Evolutionary conservation across 2,329 filamentous ascomycete genomes (phyloP).

Genomic region (Nemania abortiva): DNA sequence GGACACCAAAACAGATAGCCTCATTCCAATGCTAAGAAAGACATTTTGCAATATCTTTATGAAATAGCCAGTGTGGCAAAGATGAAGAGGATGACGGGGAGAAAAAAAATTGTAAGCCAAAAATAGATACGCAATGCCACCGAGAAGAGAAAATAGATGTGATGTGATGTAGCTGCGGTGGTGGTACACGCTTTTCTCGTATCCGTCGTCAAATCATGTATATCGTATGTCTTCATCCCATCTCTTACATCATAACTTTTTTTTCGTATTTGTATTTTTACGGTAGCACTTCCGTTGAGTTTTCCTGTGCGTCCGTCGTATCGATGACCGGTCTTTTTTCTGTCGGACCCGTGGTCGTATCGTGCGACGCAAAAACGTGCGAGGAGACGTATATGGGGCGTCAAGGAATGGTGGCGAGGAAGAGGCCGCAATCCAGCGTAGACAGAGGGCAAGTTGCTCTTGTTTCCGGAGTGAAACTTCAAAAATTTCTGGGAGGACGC

Average conservation of each 20-base stretch:
- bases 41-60: not conserved
- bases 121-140: not conserved
- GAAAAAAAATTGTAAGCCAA: not conserved
- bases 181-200: conserved; percentile 29
- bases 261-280: not conserved
- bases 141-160: not conserved
- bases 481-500: not conserved
- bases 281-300: conserved; percentile 5
- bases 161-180: not conserved
- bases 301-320: not conserved
- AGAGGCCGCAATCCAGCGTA: no score
- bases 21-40: not conserved
- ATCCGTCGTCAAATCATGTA: conserved; percentile 12
- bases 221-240: conserved; percentile 9
- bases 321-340: not conserved
- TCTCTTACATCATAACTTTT: not conserved
- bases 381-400: not conserved
- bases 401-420: not conserved
- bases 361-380: not conserved
- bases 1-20: not conserved
- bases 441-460: not conserved
- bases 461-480: not conserved
- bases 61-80: not conserved
- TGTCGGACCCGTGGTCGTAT: conserved; percentile 13
- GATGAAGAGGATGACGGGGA: not conserved